Percentiles rank a stretch among this genome's conserved stretches.
These are phyloP conservation scores for Crepidotus sp. DNA, from an alignment of 1,284 basidiomycete genomes.

Conservation along the genomic window DNA sequence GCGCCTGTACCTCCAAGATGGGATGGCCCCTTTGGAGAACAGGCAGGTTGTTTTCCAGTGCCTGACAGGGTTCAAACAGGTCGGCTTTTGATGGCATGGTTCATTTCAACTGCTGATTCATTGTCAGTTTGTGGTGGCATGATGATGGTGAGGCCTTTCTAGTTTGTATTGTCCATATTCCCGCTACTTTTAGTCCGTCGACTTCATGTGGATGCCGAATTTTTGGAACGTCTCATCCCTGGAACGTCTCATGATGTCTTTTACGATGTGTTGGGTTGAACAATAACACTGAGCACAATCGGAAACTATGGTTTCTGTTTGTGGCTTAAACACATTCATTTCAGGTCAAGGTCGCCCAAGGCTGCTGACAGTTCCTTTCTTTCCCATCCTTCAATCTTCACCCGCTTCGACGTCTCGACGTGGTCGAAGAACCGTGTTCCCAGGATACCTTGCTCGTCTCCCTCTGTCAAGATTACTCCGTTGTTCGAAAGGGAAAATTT, in stretches of 20 bases:
- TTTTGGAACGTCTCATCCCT: too few relatives aligned
- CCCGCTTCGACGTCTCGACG: constrained; percentile 38
- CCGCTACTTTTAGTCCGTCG: too few relatives aligned
- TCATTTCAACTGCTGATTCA: neutral
- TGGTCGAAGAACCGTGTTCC: constrained; percentile 51
- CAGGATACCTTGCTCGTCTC: constrained; percentile 51
- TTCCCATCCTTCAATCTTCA: constrained; percentile 27
- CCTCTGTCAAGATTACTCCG: constrained; percentile 77
- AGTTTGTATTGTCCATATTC: too few relatives aligned
- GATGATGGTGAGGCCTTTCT: too few relatives aligned
- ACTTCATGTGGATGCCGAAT: too few relatives aligned
- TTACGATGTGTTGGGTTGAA: too few relatives aligned
- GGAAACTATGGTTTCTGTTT: too few relatives aligned
- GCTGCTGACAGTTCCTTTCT: constrained; percentile 1
- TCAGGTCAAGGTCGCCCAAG: neutral
- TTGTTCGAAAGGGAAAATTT: constrained; percentile 72
- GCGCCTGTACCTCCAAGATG: neutral
- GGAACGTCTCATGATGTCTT: too few relatives aligned
- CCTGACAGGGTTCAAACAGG: constrained; percentile 9
- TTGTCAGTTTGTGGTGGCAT: neutral
- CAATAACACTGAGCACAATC: too few relatives aligned
- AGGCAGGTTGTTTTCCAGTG: constrained; percentile 8
- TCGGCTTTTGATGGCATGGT: neutral
- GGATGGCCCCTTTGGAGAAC: constrained; percentile 14
- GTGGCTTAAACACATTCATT: neutral